These are phyloP conservation scores for Euphorbia peplus DNA, from an alignment of 345 rosid species.

Conservation along the genomic window DNA sequence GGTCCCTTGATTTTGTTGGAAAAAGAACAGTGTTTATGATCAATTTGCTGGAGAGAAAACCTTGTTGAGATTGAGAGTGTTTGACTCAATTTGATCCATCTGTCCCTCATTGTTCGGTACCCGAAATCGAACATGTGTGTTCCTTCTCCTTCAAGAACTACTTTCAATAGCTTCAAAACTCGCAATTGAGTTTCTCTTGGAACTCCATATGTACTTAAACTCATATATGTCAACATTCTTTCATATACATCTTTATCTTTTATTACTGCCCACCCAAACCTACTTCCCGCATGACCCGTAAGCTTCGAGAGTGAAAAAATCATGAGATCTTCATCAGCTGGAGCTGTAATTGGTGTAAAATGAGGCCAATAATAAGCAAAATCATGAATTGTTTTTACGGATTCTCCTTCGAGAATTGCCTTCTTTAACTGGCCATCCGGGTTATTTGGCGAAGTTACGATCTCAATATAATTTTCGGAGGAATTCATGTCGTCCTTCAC, in stretches of 20 bases:
- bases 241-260: slow-evolving; percentile 20
- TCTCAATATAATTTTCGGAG: slow-evolving; percentile 4
- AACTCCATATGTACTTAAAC: slow-evolving; percentile 20
- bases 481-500: neutral
- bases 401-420: slow-evolving; percentile 17
- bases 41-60: slow-evolving; percentile 23
- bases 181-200: slow-evolving; percentile 24
- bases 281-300: slow-evolving; percentile 27
- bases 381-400: slow-evolving; percentile 21
- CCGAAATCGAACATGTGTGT: slow-evolving; percentile 25
- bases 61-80: slow-evolving; percentile 12
- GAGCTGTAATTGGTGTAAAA: slow-evolving; percentile 23
- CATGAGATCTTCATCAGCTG: slow-evolving; percentile 16
- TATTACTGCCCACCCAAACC: slow-evolving; percentile 26
- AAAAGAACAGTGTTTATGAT: slow-evolving; percentile 10
- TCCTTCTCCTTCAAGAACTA: slow-evolving; percentile 16
- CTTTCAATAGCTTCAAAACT: slow-evolving; percentile 20
- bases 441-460: slow-evolving; percentile 24
- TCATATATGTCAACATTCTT: slow-evolving; percentile 15
- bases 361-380: slow-evolving; percentile 33
- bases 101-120: slow-evolving; percentile 18
- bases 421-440: slow-evolving; percentile 25
- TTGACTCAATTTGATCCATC: slow-evolving; percentile 20
- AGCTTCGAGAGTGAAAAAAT: slow-evolving; percentile 25
- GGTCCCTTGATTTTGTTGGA: slow-evolving; percentile 1